These are phyloP conservation scores for Thalassiosira mediterranea DNA, from an alignment of 352 stramenopile species.

Conservation along the genomic window DNA sequence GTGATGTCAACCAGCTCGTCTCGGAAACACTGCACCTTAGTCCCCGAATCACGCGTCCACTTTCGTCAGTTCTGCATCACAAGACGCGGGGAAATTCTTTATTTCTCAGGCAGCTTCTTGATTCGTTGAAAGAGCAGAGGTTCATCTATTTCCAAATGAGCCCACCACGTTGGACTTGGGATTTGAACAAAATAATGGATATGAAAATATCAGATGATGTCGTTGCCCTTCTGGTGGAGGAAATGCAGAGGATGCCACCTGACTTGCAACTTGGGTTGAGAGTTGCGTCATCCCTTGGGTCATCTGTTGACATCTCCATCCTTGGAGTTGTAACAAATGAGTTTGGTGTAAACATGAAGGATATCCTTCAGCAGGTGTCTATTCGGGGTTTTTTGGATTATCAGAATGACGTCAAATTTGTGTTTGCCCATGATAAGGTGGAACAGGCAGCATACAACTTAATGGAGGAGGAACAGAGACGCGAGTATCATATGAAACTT, in stretches of 20 bases:
- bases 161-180: slow-evolving; percentile 23
- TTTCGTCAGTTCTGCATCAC: slow-evolving; percentile 26
- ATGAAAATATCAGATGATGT: slow-evolving; percentile 41
- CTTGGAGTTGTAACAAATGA: slow-evolving; percentile 26
- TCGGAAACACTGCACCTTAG: slow-evolving; percentile 34
- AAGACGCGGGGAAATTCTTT: slow-evolving; percentile 45
- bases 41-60: slow-evolving; percentile 41
- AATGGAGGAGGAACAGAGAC: slow-evolving; percentile 23
- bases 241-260: slow-evolving; percentile 27
- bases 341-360: slow-evolving; percentile 6
- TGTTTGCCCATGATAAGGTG: slow-evolving; percentile 43
- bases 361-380: slow-evolving; percentile 17
- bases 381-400: slow-evolving; percentile 17
- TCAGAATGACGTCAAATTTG: not conserved
- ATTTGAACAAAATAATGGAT: slow-evolving; percentile 34
- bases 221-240: slow-evolving; percentile 21
- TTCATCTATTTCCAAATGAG: slow-evolving; percentile 31
- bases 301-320: slow-evolving; percentile 16
- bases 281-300: slow-evolving; percentile 35
- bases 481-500: slow-evolving; percentile 34
- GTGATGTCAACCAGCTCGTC: slow-evolving; percentile 32
- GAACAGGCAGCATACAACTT: slow-evolving; percentile 41
- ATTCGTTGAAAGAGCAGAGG: slow-evolving; percentile 14
- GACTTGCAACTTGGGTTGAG: slow-evolving; percentile 34
- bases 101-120: slow-evolving; percentile 29